phyloP scores from a whole-genome alignment of 768 basidiomycete genomes.

The Crepidotus variabilis region DNA sequence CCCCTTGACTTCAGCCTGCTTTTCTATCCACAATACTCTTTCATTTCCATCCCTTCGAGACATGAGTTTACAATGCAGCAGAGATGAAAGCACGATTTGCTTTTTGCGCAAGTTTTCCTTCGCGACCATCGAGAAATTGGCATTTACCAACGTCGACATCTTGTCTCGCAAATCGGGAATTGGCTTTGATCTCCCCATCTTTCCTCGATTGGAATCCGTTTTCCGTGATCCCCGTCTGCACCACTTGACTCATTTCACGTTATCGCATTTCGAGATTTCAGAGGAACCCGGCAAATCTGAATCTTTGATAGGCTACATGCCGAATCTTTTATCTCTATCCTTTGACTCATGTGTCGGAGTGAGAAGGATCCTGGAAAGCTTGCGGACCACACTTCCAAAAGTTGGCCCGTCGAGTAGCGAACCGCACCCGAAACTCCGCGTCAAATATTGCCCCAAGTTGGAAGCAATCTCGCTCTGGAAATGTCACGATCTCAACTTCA shows the following conservation, averaged over 20 bases:
- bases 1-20: constrained; percentile 9
- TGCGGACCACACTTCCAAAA: constrained; percentile 18
- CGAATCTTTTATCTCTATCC: constrained; percentile 42
- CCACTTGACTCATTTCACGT: constrained; percentile 44
- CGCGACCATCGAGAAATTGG: constrained; percentile 40
- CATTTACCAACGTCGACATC: constrained; percentile 34
- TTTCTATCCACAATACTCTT: constrained; percentile 12
- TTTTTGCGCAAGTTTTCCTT: constrained; percentile 41
- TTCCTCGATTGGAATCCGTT: constrained; percentile 48
- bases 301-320: constrained; percentile 49
- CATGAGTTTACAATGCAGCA: constrained; percentile 37
- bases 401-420: constrained; percentile 3
- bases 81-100: constrained; percentile 33
- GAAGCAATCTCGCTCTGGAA: constrained; percentile 50
- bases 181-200: constrained; percentile 21
- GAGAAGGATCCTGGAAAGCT: constrained; percentile 32
- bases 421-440: constrained; percentile 23
- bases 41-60: constrained; percentile 34
- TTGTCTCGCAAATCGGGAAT: constrained; percentile 16
- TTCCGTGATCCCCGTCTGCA: constrained; percentile 56
- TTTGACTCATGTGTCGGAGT: constrained; percentile 44
- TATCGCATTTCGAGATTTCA: constrained; percentile 43
- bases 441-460: constrained; percentile 47
- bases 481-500: constrained; percentile 40
- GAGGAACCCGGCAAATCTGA: constrained; percentile 30